These are phyloP conservation scores for Gossypium longicalyx DNA, from an alignment of 345 rosid genomes.

Conservation along the genomic window DNA sequence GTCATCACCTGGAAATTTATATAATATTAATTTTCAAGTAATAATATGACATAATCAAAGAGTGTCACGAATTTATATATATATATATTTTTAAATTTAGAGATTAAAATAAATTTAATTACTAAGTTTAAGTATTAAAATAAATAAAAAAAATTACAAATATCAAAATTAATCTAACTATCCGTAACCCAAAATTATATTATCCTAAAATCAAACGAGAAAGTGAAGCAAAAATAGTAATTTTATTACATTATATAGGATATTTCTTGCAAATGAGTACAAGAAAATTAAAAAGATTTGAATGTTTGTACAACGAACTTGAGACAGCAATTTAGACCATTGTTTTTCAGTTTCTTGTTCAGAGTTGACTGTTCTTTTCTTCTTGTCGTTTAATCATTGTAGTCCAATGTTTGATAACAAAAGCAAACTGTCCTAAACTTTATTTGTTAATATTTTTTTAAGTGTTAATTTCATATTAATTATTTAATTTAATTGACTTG, in stretches of 20 bases:
- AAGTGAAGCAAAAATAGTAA: background rate
- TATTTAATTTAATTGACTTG: slow-evolving; percentile 13
- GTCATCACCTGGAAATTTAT: too few relatives aligned
- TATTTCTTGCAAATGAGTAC: background rate
- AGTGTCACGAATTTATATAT: too few relatives aligned
- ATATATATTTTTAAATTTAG: too few relatives aligned
- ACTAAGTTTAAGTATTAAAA: too few relatives aligned
- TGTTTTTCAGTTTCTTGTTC: slow-evolving; percentile 20
- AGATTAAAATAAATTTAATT: too few relatives aligned
- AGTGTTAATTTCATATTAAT: background rate
- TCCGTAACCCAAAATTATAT: too few relatives aligned
- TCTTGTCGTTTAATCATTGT: slow-evolving; percentile 13
- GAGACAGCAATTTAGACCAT: background rate
- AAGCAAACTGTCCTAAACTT: slow-evolving; percentile 1
- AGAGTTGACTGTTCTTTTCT: slow-evolving; percentile 15
- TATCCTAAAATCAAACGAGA: background rate
- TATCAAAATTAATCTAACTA: too few relatives aligned
- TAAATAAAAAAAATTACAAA: too few relatives aligned
- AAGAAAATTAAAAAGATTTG: too few relatives aligned
- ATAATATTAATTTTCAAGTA: too few relatives aligned
- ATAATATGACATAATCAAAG: too few relatives aligned
- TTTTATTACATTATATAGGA: too few relatives aligned
- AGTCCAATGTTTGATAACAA: slow-evolving; percentile 16
- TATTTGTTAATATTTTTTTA: background rate
- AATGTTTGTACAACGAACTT: background rate